Percentiles rank a stretch among this genome's conserved stretches.
phyloP scores from a whole-genome alignment of 805 yeast species.

The Nakazawaea anatomiae region DNA sequence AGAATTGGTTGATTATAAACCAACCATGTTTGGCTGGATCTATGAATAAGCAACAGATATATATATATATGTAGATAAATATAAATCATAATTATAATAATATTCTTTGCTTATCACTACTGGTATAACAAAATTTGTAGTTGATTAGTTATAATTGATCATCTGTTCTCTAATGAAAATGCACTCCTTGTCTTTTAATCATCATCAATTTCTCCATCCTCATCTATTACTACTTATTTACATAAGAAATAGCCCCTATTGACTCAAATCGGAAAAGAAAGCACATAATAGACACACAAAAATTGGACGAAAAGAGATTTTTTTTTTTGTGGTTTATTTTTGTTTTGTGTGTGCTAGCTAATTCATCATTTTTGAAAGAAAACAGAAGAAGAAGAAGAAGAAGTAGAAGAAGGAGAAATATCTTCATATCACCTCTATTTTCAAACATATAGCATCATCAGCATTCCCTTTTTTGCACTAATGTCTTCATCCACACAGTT shows the following conservation, averaged over 20 bases:
- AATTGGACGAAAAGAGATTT: too few species aligned
- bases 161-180: too few species aligned
- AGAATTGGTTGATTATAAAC: conserved; percentile 90
- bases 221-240: neutral
- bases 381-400: too few species aligned
- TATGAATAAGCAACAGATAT: conserved; percentile 60
- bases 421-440: too few species aligned
- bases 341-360: too few species aligned
- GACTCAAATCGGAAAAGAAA: neutral
- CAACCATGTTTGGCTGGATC: conserved; percentile 81
- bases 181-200: neutral
- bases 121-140: too few species aligned
- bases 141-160: too few species aligned
- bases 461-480: neutral
- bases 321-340: neutral
- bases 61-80: too few species aligned
- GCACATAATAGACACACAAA: neutral
- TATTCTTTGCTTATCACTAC: neutral
- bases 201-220: neutral
- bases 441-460: too few species aligned
- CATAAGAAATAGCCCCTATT: neutral
- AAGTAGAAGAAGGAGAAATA: too few species aligned
- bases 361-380: too few species aligned
- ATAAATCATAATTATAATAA: neutral
- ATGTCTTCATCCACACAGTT: conserved; percentile 10